Conservation (phyloP, 441 rosid genomes). For the Bocquillonia castaneifolia region DNA sequence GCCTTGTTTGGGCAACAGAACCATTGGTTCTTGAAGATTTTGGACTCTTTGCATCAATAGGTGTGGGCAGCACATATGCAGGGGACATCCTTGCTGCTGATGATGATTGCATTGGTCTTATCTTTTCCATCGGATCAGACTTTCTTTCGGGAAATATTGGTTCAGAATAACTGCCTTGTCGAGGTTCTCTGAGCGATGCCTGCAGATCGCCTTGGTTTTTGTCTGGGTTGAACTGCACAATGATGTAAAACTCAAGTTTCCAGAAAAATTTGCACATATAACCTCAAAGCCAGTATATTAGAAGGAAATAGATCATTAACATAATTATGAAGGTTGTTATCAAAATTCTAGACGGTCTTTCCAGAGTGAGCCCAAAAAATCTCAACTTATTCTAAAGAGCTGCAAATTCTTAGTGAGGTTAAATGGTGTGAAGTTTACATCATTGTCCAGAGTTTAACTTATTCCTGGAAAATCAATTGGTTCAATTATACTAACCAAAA, state of each 20-base stretch:
- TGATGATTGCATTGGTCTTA: constrained; percentile 47
- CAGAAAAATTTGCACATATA: neutral
- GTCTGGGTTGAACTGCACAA: constrained; percentile 47
- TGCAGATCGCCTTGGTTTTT: constrained; percentile 43
- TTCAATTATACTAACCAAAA: constrained; percentile 10
- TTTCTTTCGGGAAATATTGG: constrained; percentile 80
- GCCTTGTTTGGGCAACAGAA: constrained; percentile 41
- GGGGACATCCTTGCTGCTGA: constrained; percentile 41
- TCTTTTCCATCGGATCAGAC: constrained; percentile 53
- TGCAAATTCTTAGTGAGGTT: neutral
- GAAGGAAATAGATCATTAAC: neutral
- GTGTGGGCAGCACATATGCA: constrained; percentile 82
- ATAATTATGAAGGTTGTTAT: neutral
- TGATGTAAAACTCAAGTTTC: constrained; percentile 5
- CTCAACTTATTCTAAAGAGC: neutral
- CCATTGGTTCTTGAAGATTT: constrained; percentile 38
- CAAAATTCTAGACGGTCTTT: neutral
- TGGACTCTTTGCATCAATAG: constrained; percentile 46
- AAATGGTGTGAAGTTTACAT: neutral
- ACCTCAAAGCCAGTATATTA: neutral
- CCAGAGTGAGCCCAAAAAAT: neutral
- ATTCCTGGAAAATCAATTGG: neutral
- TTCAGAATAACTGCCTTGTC: constrained; percentile 70
- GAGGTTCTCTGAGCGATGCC: constrained; percentile 39
- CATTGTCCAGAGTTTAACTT: neutral